Base-by-base conservation (phyloP, 257 asterid species). In the Solanum arcanum region DNA sequence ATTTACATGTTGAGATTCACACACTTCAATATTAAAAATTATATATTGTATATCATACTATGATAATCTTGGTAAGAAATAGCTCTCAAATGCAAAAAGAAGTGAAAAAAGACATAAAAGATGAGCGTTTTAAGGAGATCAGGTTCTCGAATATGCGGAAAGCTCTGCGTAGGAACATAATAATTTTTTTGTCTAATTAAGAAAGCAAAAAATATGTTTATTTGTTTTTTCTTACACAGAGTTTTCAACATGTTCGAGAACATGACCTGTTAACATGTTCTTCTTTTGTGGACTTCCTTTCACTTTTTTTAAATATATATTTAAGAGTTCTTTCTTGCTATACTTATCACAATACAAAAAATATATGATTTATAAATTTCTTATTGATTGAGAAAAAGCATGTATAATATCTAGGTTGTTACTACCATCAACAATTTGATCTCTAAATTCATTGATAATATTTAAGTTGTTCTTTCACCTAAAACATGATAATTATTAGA, bases 401-500 rank as follows among this genome's bases (percentile, higher is more conserved):
- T 33, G 37, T 33, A 33, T 33, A 33, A 33, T 33, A 33, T 33
- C 37, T 33, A 33, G 5, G 37, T 95, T 3, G 47, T 91, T 18
- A 87, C 89, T 2, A 68, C 73, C 0, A 89, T 89, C n/a, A 89
- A 85, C 77, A 86, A 56, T 8, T 89, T 93, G 16, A 78, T 94
- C 23, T 74, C 84, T 60, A 72, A 82, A 77, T 93, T 31, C 93
- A 69, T 89, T 7, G 86, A 90, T 16, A 93, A 87, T 80, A 90
- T 92, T 31, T 92, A 87, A 39, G 86, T 69, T 12, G 87, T 92
- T 29, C 52, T 92, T 74, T 78, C 31, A 29, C n/a, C 44, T 3
- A 44, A 66, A 2, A 16, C 59, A 9, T 5, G 18, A 9, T 12
- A 70, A 33, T 20, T 39, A 21, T 15, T 59, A 56, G 29, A 29